These are phyloP conservation scores for Ustilago crameri DNA, from an alignment of 1,284 basidiomycete species.

Conservation along the genomic window DNA sequence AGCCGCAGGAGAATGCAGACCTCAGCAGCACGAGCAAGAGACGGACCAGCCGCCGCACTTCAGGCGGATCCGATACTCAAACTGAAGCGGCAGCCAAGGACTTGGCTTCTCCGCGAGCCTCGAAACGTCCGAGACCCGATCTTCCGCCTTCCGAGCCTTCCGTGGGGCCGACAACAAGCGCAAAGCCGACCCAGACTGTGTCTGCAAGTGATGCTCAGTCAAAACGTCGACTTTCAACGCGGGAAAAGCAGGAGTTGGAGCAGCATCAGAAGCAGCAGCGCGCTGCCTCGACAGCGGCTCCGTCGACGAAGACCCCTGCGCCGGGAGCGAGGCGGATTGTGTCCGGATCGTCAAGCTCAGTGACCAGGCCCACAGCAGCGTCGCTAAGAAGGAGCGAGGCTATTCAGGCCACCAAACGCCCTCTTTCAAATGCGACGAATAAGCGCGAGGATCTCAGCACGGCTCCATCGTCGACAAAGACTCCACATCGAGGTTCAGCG, in stretches of 20 bases:
- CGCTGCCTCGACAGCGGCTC: not conserved
- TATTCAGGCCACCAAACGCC: constrained; percentile 18
- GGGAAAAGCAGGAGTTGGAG: constrained; percentile 36
- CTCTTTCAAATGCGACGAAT: constrained; percentile 34
- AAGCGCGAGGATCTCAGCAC: constrained; percentile 9
- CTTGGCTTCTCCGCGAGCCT: constrained; percentile 2
- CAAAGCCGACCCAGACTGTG: not conserved
- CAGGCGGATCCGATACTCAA: constrained; percentile 2
- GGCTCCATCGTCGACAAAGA: not conserved
- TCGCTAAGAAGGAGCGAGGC: constrained; percentile 30
- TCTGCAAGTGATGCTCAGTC: constrained; percentile 9
- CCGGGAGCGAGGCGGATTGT: constrained; percentile 21
- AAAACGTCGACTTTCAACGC: constrained; percentile 34
- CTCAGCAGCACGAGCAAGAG: constrained; percentile 9
- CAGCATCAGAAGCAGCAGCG: constrained; percentile 9
- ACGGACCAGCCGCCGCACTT: constrained; percentile 17
- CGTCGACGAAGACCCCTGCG: constrained; percentile 21
- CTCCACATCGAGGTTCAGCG: constrained; percentile 7
- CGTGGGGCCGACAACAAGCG: not conserved
- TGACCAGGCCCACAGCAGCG: constrained; percentile 32
- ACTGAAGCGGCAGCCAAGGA: not conserved
- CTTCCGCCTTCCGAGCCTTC: not conserved
- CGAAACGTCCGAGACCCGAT: constrained; percentile 15
- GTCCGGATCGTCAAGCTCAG: constrained; percentile 24
- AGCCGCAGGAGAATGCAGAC: not conserved